Base-by-base conservation (phyloP, 2,329 filamentous ascomycete genomes). In the Penicillium aurantiogriseum region DNA sequence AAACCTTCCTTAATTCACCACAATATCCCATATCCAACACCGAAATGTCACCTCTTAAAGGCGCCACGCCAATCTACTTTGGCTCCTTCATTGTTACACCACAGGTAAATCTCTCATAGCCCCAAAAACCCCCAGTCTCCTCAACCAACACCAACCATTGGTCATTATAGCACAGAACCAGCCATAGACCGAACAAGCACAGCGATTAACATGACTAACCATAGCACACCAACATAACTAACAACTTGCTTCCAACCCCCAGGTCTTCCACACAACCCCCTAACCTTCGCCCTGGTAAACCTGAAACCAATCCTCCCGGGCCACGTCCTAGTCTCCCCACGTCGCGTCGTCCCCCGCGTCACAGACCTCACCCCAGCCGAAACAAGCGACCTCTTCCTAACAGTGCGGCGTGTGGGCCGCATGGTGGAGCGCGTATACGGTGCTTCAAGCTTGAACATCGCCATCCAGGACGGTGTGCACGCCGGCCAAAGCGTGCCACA, bases 401-500 rank as follows among this genome's bases (percentile, higher is more conserved):
- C 92, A 1, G 92, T 96, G 29, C 91, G 94, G 74, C 85, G 86
- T 40, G 87, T 96, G 6, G 88, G 92, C 67, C 83, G 83, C 46
- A 92, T 95, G 79, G 82, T 97, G 8, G 79, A 84, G 68, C 79
- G 80, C 31, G 74, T 86, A 61, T 82, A 83, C 71, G 71, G 82
- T 35, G 88, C 86, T 6, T 86, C 90, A 10, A 89, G 90, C 58
- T 88, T 97, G 77, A 97, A 96, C 71, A 87, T 99, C 49, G 92
- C 93, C 0, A 84, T 99, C n/a, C 94, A 99, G 74, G 94, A 99
- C 74, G 94, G 94, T 21, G 79, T 81, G 33, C 91, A 92, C 58
- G 91, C 94, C 1, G 94, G 94, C 0, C 94, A 99, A 82, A 96
- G 91, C 56, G 93, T 99, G 44, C 82, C 91, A 9, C 94, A 99